Evolutionary conservation across 495 filamentous ascomycete species (phyloP).

Genomic region (Daldinia bambusicola): DNA sequence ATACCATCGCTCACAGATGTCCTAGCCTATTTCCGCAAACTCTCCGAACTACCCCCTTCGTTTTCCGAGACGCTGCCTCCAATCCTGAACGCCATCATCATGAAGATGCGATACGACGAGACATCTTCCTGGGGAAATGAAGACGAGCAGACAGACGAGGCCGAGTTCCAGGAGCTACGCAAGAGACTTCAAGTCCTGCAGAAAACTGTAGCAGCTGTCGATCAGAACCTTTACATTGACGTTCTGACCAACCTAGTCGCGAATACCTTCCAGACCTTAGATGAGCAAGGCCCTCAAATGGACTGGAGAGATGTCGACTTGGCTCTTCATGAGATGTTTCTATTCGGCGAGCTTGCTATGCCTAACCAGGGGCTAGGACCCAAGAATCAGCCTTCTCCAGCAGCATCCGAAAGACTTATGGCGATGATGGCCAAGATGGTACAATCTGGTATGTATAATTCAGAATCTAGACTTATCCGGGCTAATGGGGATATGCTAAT

Average conservation of each 20-base stretch:
- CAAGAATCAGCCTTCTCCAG: constrained; percentile 79
- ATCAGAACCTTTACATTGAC: constrained; percentile 85
- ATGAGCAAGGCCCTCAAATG: constrained; percentile 73
- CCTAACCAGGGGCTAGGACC: constrained; percentile 82
- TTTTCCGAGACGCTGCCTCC: constrained; percentile 83
- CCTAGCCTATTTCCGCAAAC: constrained; percentile 84
- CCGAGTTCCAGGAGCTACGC: constrained; percentile 95
- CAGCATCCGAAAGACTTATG: constrained; percentile 78
- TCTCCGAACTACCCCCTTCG: constrained; percentile 69
- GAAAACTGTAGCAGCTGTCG: constrained; percentile 85
- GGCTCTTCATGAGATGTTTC: constrained; percentile 93
- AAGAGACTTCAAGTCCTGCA: constrained; percentile 89
- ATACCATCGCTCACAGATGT: constrained; percentile 92
- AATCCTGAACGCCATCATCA: constrained; percentile 88
- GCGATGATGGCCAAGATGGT: constrained; percentile 96
- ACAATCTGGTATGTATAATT: constrained; percentile 74
- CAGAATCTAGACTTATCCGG: neutral
- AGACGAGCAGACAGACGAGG: constrained; percentile 94
- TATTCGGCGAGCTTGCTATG: constrained; percentile 93
- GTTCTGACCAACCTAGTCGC: constrained; percentile 84
- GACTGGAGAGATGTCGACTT: constrained; percentile 97
- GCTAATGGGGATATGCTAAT: neutral
- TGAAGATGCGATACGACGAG: constrained; percentile 97
- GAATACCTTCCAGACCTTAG: constrained; percentile 80
- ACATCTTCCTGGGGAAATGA: constrained; percentile 94